Evolutionary conservation across 2,329 filamentous ascomycete species (phyloP).

Genomic region (Neonectria hederae): DNA sequence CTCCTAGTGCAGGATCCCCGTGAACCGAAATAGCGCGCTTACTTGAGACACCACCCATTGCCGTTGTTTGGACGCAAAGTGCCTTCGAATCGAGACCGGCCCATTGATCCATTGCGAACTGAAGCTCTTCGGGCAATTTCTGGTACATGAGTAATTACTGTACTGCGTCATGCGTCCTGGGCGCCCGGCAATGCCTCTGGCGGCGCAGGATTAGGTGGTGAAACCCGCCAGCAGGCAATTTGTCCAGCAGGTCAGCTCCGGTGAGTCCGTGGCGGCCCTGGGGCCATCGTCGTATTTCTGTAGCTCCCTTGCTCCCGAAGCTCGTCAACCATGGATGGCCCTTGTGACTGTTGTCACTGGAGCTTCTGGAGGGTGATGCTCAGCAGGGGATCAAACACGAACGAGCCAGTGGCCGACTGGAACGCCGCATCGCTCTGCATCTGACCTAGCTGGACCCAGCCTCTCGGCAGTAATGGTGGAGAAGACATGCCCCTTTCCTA

Average conservation of each 20-base stretch:
- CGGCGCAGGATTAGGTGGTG: slow-evolving; percentile 27
- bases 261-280: slow-evolving; percentile 30
- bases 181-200: neutral
- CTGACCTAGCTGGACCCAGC: slow-evolving; percentile 11
- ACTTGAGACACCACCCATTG: slow-evolving; percentile 13
- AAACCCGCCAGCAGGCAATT: slow-evolving; percentile 28
- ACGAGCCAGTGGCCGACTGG: slow-evolving; percentile 15
- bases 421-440: slow-evolving; percentile 14
- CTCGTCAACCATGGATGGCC: slow-evolving; percentile 24
- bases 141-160: neutral
- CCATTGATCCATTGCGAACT: slow-evolving; percentile 17
- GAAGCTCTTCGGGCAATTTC: slow-evolving; percentile 18
- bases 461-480: slow-evolving; percentile 9
- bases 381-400: slow-evolving; percentile 29
- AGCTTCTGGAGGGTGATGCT: neutral
- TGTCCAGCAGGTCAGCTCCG: slow-evolving; percentile 28
- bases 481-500: neutral
- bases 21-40: slow-evolving; percentile 18
- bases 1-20: neutral
- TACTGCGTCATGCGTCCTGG: neutral
- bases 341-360: slow-evolving; percentile 17
- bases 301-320: slow-evolving; percentile 4
- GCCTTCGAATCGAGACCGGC: slow-evolving; percentile 19
- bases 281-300: slow-evolving; percentile 31
- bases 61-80: neutral